A percentile compares a stretch with the other conserved stretches of the same genome.
Evolutionary conservation across 2,329 filamentous ascomycete species (phyloP).

Genomic region (Diaporthe caulivora): DNA sequence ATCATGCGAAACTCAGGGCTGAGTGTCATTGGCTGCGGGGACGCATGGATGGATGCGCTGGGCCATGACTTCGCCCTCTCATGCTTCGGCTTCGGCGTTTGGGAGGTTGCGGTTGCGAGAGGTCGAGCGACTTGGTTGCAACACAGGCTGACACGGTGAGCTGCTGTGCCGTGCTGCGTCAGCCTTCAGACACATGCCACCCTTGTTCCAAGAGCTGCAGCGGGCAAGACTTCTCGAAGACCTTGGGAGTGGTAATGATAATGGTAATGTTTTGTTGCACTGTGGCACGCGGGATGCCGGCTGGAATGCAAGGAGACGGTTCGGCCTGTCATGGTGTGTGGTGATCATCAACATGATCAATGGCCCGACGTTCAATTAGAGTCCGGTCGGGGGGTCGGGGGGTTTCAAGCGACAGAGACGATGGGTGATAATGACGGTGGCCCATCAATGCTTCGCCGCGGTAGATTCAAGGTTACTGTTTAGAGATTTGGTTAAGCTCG

Average conservation of each 20-base stretch:
- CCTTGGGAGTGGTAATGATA: too few relatives aligned
- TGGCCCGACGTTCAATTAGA: constrained; percentile 25
- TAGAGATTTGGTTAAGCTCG: constrained; percentile 36
- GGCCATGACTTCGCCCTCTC: constrained; percentile 20
- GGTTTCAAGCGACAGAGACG: not conserved
- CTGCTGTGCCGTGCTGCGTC: not conserved
- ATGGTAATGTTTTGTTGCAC: not conserved
- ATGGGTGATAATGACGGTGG: constrained; percentile 7
- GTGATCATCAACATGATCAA: not conserved
- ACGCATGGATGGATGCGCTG: constrained; percentile 8
- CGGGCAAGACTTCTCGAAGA: constrained; percentile 20
- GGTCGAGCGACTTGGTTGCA: not conserved
- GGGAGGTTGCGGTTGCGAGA: constrained; percentile 31
- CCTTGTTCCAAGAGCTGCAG: constrained; percentile 32
- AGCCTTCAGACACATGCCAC: too few relatives aligned
- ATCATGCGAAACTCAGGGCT: constrained; percentile 8
- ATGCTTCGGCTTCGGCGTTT: constrained; percentile 7
- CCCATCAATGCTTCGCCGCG: constrained; percentile 18
- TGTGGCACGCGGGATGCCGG: not conserved
- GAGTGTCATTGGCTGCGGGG: not conserved
- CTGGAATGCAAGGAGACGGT: constrained; percentile 12
- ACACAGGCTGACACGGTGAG: not conserved
- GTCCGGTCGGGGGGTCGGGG: not conserved
- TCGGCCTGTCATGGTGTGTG: not conserved
- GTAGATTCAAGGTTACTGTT: constrained; percentile 29